phyloP scores from a whole-genome alignment of 2,329 filamentous ascomycete genomes.

The Fusarium sp. region DNA sequence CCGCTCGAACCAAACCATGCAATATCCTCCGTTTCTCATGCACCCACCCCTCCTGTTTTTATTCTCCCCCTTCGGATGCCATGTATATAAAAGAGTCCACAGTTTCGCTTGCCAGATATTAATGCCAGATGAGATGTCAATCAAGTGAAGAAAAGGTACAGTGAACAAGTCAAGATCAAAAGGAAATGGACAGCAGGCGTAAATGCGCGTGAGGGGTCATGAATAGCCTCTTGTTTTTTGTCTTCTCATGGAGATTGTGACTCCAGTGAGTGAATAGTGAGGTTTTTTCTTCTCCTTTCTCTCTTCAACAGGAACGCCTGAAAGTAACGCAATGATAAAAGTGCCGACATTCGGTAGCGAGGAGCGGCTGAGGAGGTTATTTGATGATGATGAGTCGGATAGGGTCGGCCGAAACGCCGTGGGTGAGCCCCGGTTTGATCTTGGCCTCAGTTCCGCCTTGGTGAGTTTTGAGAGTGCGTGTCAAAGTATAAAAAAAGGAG shows the following conservation, averaged over 20 bases:
- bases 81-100: slow-evolving; percentile 11
- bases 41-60: slow-evolving; percentile 6
- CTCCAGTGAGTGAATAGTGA: slow-evolving; percentile 16
- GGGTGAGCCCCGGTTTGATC: neutral
- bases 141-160: neutral
- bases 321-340: slow-evolving; percentile 12
- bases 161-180: slow-evolving; percentile 1
- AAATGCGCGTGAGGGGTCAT: neutral
- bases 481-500: slow-evolving; percentile 14
- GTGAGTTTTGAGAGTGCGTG: slow-evolving; percentile 6
- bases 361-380: slow-evolving; percentile 2
- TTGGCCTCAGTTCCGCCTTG: slow-evolving; percentile 3
- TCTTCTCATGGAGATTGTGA: slow-evolving; percentile 2
- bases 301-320: slow-evolving; percentile 19
- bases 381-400: slow-evolving; percentile 5
- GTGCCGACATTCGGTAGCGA: slow-evolving; percentile 7
- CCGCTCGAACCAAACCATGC: slow-evolving; percentile 28
- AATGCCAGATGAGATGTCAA: slow-evolving; percentile 4
- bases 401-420: slow-evolving; percentile 15
- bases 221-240: slow-evolving; percentile 1
- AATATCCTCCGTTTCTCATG: neutral
- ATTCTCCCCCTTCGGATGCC: slow-evolving; percentile 17
- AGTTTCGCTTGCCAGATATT: slow-evolving; percentile 22
- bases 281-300: slow-evolving; percentile 14
- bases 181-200: neutral